phyloP scores from a whole-genome alignment of 768 basidiomycete species.

The Phanerodontia chrysosporium region DNA sequence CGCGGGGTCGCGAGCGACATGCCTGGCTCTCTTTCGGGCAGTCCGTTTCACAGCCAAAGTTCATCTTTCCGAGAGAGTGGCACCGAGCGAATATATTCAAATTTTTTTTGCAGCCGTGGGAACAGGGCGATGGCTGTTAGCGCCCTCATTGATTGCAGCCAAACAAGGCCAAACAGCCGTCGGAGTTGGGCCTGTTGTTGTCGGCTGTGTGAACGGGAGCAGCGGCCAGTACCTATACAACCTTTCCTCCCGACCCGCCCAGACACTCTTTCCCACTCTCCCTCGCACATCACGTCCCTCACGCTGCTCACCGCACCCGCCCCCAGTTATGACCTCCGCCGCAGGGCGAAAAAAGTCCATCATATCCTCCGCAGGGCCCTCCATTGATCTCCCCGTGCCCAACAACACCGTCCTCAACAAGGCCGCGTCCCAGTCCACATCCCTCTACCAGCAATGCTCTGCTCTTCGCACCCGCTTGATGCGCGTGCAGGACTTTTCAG shows the following conservation, averaged over 20 bases:
- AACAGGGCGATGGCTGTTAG: not conserved
- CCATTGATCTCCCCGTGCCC: conserved; percentile 72
- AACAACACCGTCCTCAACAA: conserved; percentile 90
- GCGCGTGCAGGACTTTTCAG: conserved; percentile 70
- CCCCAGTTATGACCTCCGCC: conserved; percentile 40
- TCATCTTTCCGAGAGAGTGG: too few relatives aligned
- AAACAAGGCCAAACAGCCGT: conserved; percentile 11
- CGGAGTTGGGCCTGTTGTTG: conserved; percentile 4
- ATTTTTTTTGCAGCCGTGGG: too few relatives aligned
- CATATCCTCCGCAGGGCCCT: conserved; percentile 44
- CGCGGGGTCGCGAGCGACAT: too few relatives aligned
- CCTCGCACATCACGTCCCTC: conserved; percentile 8
- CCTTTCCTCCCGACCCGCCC: conserved; percentile 10
- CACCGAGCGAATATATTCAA: too few relatives aligned
- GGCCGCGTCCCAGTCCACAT: conserved; percentile 79
- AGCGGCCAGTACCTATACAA: conserved; percentile 7
- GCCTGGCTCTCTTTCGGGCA: too few relatives aligned
- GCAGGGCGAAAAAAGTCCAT: conserved; percentile 48
- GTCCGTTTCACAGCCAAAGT: too few relatives aligned
- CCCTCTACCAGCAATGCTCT: conserved; percentile 91
- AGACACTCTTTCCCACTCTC: conserved; percentile 11
- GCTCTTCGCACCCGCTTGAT: conserved; percentile 70
- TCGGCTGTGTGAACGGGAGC: conserved; percentile 12
- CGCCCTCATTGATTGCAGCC: not conserved
- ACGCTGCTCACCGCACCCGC: conserved; percentile 8